Evolutionary conservation across 208 protist species (phyloP).

Genomic region (Wallacemonas sp.): DNA sequence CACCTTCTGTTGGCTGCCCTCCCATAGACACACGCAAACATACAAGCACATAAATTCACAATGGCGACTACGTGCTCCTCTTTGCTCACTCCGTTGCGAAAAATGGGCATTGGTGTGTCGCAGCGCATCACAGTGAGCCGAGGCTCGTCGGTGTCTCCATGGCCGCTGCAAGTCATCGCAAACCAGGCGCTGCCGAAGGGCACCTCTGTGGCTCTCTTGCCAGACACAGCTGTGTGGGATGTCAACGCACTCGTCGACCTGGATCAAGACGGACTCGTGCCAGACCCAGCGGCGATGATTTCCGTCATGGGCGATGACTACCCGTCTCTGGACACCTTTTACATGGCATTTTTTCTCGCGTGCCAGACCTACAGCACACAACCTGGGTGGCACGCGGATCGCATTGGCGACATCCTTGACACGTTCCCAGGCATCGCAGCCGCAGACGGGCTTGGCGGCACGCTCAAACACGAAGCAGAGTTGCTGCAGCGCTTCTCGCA

Average conservation of each 20-base stretch:
- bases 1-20: too few relatives aligned
- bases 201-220: constrained; percentile 17
- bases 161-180: constrained; percentile 6
- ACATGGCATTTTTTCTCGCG: constrained; percentile 16
- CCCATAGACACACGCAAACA: too few relatives aligned
- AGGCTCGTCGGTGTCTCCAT: neutral
- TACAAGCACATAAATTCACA: too few relatives aligned
- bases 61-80: constrained; percentile 1
- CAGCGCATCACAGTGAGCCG: constrained; percentile 11
- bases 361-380: neutral
- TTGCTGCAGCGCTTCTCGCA: constrained; percentile 18
- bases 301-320: constrained; percentile 13
- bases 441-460: neutral
- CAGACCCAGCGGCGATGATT: constrained; percentile 34
- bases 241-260: constrained; percentile 29
- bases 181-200: constrained; percentile 10
- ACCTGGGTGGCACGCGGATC: neutral
- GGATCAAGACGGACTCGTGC: constrained; percentile 33
- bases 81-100: constrained; percentile 17
- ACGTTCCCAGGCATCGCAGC: constrained; percentile 1
- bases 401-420: neutral
- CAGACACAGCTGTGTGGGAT: constrained; percentile 27
- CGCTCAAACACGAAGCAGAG: neutral
- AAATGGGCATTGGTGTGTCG: constrained; percentile 30
- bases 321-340: constrained; percentile 17